Conservation (phyloP, 2,329 filamentous ascomycete genomes). For the Teratosphaeria gauchensis region DNA sequence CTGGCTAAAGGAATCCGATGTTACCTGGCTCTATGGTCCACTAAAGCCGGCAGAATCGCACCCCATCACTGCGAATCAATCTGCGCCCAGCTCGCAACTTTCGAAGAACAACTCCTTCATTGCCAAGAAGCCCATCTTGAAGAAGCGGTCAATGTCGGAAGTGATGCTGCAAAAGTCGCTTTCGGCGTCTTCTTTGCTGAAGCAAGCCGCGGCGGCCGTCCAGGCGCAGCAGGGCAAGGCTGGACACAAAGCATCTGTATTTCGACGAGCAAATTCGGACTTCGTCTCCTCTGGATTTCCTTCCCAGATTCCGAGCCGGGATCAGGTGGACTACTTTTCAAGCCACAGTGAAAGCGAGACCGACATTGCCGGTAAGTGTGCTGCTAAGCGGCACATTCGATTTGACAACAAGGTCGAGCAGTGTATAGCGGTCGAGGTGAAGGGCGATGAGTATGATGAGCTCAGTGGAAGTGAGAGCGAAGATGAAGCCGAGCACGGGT, state of each 20-base stretch:
- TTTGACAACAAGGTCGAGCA: conserved; percentile 95
- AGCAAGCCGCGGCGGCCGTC: conserved; percentile 78
- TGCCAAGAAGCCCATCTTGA: conserved; percentile 83
- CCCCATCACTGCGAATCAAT: conserved; percentile 35
- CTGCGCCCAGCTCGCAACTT: conserved; percentile 44
- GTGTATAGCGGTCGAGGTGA: conserved; percentile 85
- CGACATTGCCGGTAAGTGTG: conserved; percentile 49
- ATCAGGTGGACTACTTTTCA: conserved; percentile 54
- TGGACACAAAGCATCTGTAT: conserved; percentile 32
- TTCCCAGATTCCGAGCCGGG: conserved; percentile 51
- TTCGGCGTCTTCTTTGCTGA: conserved; percentile 77
- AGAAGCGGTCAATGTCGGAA: conserved; percentile 94
- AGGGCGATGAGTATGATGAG: conserved; percentile 67
- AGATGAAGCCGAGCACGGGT: conserved; percentile 33
- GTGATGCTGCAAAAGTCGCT: conserved; percentile 84
- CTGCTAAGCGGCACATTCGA: conserved; percentile 76
- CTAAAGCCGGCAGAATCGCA: conserved; percentile 62
- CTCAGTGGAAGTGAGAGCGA: conserved; percentile 27
- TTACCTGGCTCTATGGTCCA: conserved; percentile 95
- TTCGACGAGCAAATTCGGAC: conserved; percentile 57
- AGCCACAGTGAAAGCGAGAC: conserved; percentile 55
- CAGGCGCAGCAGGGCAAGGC: conserved; percentile 61
- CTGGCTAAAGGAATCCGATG: conserved; percentile 95
- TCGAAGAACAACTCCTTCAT: conserved; percentile 59
- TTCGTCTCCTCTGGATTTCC: conserved; percentile 49